Base-by-base conservation (phyloP, 352 stramenopile genomes). In the Phytopythium delawarense region DNA sequence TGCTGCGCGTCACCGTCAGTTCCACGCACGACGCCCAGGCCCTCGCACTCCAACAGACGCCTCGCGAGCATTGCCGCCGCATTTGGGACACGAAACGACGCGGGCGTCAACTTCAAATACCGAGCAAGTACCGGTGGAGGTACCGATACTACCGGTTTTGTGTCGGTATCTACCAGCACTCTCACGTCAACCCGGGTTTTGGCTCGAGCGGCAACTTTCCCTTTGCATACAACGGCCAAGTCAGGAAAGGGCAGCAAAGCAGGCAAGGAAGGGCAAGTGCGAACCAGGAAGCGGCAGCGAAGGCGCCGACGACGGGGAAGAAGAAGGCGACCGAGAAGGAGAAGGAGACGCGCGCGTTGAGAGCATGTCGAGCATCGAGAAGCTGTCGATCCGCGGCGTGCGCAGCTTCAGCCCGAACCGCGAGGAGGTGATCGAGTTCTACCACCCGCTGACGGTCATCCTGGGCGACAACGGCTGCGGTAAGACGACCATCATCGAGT, bases 401-500 rank as follows among this genome's bases (percentile, higher is more conserved):
- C 89, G 97, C 57, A 98, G 94, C 71, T 99, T 99, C 76, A 98
- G 87, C 60, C 96, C 97, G 25, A 97, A 98, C 57, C 91, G 96
- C 65, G 91, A 98, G 63, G 78, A 97, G 69, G 80, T 91, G 13
- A 97, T 99, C 68, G 93, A 98, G 73, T 99, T 99, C 75, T 98
- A 98, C 72, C 98, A 98, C 75, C 98, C 98, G 30, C 82, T 99
- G 32, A 99, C 98, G 5, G 98, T 99, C 57, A 99, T 99, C 62
- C 77, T 98, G 13, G 96, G 96, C 25, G 81, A 96, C 65, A 99
- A 99, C 75, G 96, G 96, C 57, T 98, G 91, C 65, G 97, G 96
- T n/a, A 99, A 99, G 87, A 99, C 98, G 1, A 99, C 98, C 18
- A 98, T 99, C 58, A 99, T 99, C 75, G 98, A 99, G 85, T 99